Base-by-base conservation (phyloP, 306 rosid species). In the Quercus bicolor region DNA sequence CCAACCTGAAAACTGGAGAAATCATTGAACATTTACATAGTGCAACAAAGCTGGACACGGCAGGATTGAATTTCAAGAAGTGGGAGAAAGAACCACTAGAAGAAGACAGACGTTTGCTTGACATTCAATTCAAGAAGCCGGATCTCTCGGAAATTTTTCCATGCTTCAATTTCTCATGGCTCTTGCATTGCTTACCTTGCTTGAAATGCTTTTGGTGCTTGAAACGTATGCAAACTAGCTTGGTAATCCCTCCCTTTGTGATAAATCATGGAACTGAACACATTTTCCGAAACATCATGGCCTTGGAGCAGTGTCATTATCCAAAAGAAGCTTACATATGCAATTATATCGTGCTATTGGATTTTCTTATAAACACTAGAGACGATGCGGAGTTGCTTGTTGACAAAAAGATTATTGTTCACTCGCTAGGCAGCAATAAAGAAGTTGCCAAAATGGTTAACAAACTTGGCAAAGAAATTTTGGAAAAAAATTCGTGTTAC, bases 261-360 rank as follows among this genome's bases (percentile, higher is more conserved):
- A 24, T 77, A 0, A 71, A 77, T 2, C 51, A 69, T 34, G 48
- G 29, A 1, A 77, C 80, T 0, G 87, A 77, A 19, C 55, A 79
- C 43, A 12, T 76, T 16, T n/a, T 76, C 40, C 40, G 40, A 34
- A 34, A 34, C 40, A 34, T 34, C 40, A 34, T 34, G 40, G 40
- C 40, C 7, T 6, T 34, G 40, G 40, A 34, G 40, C 40, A 34
- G 40, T 34, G 40, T 34, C 40, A 34, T 34, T 34, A 34, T 5
- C 40, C 40, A 34, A 29, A 29, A 29, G 33, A 34, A 34, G 40
- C 40, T 5, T 34, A 34, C 0, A 5, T 34, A 6, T 34, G 40
- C 40, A 34, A 34, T 6, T 34, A 34, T 34, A 5, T 34, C 8
- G 40, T 34, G 40, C 40, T 34, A 34, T 34, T 34, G 40, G 8